Evolutionary conservation across 352 stramenopile genomes (phyloP).

Genomic region (Pythium dissotocum): DNA sequence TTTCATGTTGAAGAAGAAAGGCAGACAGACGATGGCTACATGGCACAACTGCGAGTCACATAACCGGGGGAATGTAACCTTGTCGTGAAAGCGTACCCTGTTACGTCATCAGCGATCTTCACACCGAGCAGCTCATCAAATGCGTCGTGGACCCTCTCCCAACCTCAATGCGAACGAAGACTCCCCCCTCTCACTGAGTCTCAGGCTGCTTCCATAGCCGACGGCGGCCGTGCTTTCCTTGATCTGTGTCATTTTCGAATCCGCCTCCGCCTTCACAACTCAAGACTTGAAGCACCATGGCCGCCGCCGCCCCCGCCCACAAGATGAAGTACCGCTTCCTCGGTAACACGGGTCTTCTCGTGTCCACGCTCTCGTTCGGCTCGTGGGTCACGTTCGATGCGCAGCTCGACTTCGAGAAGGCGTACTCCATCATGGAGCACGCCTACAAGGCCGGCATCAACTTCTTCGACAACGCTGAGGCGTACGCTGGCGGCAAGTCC

Average conservation of each 20-base stretch:
- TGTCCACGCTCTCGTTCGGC: constrained; percentile 55
- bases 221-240: not conserved
- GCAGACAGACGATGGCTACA: not conserved
- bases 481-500: constrained; percentile 46
- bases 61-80: not conserved
- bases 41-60: constrained; percentile 1
- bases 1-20: not conserved
- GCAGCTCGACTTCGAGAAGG: constrained; percentile 54
- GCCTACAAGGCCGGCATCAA: constrained; percentile 68
- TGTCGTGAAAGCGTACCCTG: constrained; percentile 4
- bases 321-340: constrained; percentile 69
- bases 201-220: not conserved
- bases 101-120: constrained; percentile 39
- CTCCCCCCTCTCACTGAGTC: not conserved
- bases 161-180: not conserved
- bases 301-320: constrained; percentile 20
- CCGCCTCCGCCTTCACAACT: constrained; percentile 15
- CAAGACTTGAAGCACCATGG: constrained; percentile 18
- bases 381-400: constrained; percentile 54
- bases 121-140: constrained; percentile 35
- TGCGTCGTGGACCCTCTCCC: constrained; percentile 33
- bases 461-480: constrained; percentile 70
- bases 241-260: not conserved
- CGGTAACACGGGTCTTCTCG: constrained; percentile 50
- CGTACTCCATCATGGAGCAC: constrained; percentile 55